Conservation (phyloP, 169 alveolate species). For the Eimeria maxima region DNA sequence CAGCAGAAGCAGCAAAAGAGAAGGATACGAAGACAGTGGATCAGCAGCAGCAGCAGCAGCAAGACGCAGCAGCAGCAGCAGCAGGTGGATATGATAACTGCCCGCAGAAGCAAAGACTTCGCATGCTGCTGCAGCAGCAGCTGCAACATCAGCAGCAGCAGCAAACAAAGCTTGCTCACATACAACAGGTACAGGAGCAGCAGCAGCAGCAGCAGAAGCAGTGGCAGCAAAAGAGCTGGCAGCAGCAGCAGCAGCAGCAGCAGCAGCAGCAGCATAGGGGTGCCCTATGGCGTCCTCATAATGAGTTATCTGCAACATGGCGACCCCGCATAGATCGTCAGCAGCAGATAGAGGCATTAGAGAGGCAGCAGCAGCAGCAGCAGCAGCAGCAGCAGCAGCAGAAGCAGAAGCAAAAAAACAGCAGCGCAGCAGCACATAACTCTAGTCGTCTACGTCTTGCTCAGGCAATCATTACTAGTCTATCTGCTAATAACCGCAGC, state of each 20-base stretch:
- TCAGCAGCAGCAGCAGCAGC: too few species aligned
- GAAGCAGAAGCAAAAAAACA: not conserved
- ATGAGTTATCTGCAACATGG: not conserved
- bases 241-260: conserved; percentile 33
- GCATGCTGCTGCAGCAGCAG: conserved; percentile 3
- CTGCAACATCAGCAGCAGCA: conserved; percentile 18
- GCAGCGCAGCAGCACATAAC: not conserved
- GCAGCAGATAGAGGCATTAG: conserved; percentile 10
- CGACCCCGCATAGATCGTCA: not conserved
- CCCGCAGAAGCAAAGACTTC: not conserved
- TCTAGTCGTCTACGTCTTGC: not conserved
- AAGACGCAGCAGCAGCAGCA: not conserved
- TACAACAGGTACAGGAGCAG: too few species aligned
- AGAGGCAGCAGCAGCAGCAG: conserved; percentile 38
- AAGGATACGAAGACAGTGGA: not conserved
- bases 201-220: conserved; percentile 17
- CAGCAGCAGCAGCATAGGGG: conserved; percentile 10
- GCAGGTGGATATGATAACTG: too few species aligned
- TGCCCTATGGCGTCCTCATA: not conserved
- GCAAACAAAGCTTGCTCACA: too few species aligned
- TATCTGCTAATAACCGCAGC: conserved; percentile 1
- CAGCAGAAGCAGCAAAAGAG: not conserved
- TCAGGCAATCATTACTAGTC: conserved; percentile 17
- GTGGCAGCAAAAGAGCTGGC: conserved; percentile 1
- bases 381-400: conserved; percentile 27